Conservation (phyloP, 179 eudicot genomes). For the Spinacia oleracea region DNA sequence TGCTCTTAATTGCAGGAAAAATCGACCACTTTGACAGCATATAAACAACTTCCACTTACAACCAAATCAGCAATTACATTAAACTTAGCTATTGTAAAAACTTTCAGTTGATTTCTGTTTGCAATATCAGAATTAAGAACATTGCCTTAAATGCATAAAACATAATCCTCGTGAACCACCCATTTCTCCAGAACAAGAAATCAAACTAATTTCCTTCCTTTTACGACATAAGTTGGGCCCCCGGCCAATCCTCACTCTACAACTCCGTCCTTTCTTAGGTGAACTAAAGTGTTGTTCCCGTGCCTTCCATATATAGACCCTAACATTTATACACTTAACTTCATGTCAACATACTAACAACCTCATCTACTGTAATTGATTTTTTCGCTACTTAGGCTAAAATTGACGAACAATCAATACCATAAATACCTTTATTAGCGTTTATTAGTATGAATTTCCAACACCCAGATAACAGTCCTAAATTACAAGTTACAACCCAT, state of each 20-base stretch:
- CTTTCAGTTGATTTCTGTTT: background rate
- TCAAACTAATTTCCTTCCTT: background rate
- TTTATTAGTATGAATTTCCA: background rate
- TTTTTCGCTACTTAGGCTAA: too few relatives aligned
- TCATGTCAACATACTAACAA: too few relatives aligned
- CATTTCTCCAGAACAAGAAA: background rate
- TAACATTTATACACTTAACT: too few relatives aligned
- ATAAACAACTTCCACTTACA: background rate
- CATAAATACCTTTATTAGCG: too few relatives aligned
- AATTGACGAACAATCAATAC: too few relatives aligned
- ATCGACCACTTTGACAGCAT: background rate
- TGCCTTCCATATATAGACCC: too few relatives aligned
- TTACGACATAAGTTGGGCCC: too few relatives aligned
- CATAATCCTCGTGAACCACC: background rate
- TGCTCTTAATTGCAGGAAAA: background rate
- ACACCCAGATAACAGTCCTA: slow-evolving; percentile 3
- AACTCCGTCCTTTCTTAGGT: too few relatives aligned
- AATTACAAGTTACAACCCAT: background rate
- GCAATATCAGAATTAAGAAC: background rate
- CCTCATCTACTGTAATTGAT: too few relatives aligned
- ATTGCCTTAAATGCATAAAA: background rate
- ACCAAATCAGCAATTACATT: background rate
- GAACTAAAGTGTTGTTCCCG: too few relatives aligned
- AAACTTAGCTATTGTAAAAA: slow-evolving; percentile 2
- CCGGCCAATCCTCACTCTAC: too few relatives aligned